Conservation (phyloP, 768 basidiomycete species). For the Leccinum broughii region DNA sequence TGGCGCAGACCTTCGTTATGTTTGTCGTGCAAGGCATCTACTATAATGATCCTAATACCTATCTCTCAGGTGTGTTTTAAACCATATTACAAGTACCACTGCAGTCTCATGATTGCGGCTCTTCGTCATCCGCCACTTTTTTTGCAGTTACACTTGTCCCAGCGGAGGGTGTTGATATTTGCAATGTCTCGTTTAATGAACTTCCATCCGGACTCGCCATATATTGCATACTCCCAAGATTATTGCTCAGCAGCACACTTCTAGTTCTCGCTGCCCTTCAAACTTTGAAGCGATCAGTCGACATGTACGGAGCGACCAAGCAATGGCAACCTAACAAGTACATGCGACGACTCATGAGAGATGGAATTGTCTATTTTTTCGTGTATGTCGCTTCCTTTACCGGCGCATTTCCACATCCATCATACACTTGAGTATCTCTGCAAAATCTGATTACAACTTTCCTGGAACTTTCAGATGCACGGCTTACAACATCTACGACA, state of each 20-base stretch:
- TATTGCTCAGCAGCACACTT: neutral
- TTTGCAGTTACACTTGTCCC: neutral
- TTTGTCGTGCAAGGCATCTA: conserved; percentile 4
- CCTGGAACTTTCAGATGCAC: neutral
- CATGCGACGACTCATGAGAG: conserved; percentile 2
- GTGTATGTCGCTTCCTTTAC: conserved; percentile 1
- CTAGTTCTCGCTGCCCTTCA: neutral
- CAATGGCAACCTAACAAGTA: conserved; percentile 14
- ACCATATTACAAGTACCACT: neutral
- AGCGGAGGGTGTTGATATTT: neutral
- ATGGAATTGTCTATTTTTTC: conserved; percentile 14
- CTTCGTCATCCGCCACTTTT: neutral
- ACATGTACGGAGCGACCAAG: conserved; percentile 10
- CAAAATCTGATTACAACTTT: neutral
- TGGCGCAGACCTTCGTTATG: neutral
- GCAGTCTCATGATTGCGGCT: neutral
- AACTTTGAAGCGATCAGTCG: neutral
- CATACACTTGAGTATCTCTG: neutral
- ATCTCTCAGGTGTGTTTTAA: conserved; percentile 6
- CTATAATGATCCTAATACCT: neutral
- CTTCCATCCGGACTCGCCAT: neutral
- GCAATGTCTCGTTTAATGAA: neutral
- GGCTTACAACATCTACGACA: neutral
- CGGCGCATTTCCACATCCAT: neutral
- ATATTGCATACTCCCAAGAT: neutral